phyloP scores from a whole-genome alignment of 345 rosid species.

The Eucalyptus curtisii region DNA sequence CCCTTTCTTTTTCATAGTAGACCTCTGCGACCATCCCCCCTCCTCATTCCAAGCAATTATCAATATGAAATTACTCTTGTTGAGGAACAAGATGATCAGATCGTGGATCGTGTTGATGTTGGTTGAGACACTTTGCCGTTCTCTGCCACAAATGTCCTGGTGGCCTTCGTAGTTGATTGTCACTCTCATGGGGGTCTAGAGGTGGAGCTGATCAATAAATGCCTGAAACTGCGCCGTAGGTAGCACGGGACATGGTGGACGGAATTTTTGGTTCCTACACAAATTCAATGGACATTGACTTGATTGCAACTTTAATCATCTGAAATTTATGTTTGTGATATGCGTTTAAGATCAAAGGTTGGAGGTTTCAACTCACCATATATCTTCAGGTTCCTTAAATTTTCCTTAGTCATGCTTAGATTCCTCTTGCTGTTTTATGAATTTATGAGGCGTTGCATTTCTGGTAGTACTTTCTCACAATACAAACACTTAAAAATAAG shows the following conservation, averaged over 20 bases:
- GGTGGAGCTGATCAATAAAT: background rate
- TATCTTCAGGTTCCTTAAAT: conserved; percentile 30
- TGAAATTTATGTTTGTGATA: conserved; percentile 25
- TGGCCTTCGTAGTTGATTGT: background rate
- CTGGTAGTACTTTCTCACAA: background rate
- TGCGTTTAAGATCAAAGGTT: conserved; percentile 40
- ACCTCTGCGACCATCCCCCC: background rate
- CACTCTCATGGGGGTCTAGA: background rate
- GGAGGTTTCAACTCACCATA: conserved; percentile 60
- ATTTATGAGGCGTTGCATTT: background rate
- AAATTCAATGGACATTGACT: background rate
- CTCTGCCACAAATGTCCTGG: background rate
- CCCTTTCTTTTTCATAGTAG: background rate
- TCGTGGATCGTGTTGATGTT: background rate
- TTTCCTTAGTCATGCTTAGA: background rate
- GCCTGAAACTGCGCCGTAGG: background rate
- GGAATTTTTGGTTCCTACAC: background rate
- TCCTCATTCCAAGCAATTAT: background rate
- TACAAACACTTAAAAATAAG: background rate
- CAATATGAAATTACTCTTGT: background rate
- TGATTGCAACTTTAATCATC: background rate
- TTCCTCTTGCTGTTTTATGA: background rate
- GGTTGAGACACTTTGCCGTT: background rate
- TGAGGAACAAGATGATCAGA: background rate
- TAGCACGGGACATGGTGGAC: background rate